Conservation (phyloP, 306 rosid genomes). For the Casuarina equisetifolia region DNA sequence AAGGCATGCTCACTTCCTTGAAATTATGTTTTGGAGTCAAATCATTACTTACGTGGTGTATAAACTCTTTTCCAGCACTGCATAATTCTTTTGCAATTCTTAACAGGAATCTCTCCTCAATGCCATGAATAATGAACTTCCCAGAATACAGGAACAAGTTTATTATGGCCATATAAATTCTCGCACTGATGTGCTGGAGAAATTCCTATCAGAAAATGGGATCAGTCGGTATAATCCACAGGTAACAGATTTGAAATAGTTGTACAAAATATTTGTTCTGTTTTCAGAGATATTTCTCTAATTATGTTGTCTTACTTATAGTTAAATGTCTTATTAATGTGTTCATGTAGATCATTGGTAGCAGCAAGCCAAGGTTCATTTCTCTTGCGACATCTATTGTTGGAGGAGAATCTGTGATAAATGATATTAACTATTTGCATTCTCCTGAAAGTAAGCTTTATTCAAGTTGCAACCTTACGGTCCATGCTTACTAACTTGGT, state of each 20-base stretch:
- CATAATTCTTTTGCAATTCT: slow-evolving; percentile 28
- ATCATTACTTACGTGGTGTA: not conserved
- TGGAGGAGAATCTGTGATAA: slow-evolving; percentile 61
- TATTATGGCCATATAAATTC: slow-evolving; percentile 91
- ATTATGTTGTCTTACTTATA: slow-evolving; percentile 12
- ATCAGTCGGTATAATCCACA: slow-evolving; percentile 89
- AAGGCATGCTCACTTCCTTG: not conserved
- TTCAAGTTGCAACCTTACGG: slow-evolving; percentile 25
- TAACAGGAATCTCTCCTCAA: slow-evolving; percentile 76
- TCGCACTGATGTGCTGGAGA: slow-evolving; percentile 74
- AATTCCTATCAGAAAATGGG: slow-evolving; percentile 81
- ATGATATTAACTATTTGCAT: slow-evolving; percentile 66
- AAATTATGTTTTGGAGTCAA: not conserved
- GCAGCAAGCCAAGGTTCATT: slow-evolving; percentile 70
- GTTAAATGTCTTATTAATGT: slow-evolving; percentile 14
- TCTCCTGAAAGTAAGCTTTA: slow-evolving; percentile 78
- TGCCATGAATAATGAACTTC: slow-evolving; percentile 91
- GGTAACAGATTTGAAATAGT: slow-evolving; percentile 43
- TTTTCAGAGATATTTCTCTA: slow-evolving; percentile 10
- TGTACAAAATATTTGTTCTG: not conserved
- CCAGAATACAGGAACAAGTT: slow-evolving; percentile 93
- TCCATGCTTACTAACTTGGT: slow-evolving; percentile 19
- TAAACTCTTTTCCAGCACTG: slow-evolving; percentile 15
- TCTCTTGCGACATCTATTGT: slow-evolving; percentile 53
- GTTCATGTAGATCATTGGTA: slow-evolving; percentile 67